phyloP scores from a whole-genome alignment of 352 stramenopile species.

The Globisporangium viniferum region DNA sequence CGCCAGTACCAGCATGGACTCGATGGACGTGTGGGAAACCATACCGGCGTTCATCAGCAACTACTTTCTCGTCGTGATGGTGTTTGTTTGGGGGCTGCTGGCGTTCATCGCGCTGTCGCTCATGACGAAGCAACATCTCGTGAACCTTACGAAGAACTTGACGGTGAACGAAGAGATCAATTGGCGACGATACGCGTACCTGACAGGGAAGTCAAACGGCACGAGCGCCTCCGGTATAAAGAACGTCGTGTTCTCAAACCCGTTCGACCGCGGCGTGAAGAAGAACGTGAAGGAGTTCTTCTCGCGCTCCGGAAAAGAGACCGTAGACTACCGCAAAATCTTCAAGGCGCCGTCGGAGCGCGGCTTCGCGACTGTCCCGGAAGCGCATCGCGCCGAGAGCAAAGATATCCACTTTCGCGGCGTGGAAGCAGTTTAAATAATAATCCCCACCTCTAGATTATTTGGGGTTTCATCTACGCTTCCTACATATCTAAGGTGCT shows the following conservation, averaged over 20 bases:
- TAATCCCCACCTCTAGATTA: not conserved
- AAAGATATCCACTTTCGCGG: constrained; percentile 15
- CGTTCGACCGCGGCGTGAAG: constrained; percentile 41
- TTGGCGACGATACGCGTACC: constrained; percentile 73
- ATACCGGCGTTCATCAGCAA: constrained; percentile 48
- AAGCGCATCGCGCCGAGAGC: constrained; percentile 14
- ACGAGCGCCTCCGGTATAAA: not conserved
- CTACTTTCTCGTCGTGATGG: constrained; percentile 57
- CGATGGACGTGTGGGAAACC: constrained; percentile 58
- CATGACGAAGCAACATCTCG: constrained; percentile 67
- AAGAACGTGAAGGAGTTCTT: constrained; percentile 54
- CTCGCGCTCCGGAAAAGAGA: constrained; percentile 25
- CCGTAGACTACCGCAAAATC: constrained; percentile 40
- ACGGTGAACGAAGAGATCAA: constrained; percentile 86
- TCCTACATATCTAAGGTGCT: not conserved
- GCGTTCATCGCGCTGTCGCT: constrained; percentile 47
- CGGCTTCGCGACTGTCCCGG: constrained; percentile 14
- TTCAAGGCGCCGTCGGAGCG: constrained; percentile 26
- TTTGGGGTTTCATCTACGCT: not conserved
- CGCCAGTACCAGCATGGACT: constrained; percentile 26
- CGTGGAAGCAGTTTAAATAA: constrained; percentile 12
- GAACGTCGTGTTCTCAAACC: constrained; percentile 27
- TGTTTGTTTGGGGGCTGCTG: constrained; percentile 51
- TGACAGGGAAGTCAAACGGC: constrained; percentile 29
- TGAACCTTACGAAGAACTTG: constrained; percentile 63